phyloP scores from a whole-genome alignment of 805 yeast species.

The Monosporozyma solicola region DNA sequence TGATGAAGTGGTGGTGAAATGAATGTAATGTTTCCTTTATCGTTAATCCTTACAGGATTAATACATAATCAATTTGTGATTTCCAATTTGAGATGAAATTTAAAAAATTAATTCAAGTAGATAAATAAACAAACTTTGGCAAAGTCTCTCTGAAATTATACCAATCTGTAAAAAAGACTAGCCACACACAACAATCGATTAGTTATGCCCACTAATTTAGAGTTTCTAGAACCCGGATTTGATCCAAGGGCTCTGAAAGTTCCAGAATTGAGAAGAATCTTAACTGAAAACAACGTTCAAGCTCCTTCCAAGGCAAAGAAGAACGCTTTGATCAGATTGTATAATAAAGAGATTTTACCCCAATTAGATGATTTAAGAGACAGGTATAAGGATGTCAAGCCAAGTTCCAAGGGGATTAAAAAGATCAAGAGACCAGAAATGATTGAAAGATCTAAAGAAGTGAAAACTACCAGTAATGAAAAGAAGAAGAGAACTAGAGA shows the following conservation, averaged over 20 bases:
- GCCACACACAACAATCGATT: not conserved
- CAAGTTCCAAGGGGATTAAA: conserved; percentile 15
- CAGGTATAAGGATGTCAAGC: conserved; percentile 14
- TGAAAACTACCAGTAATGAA: conserved; percentile 1
- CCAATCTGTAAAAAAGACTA: not conserved
- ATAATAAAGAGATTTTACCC: conserved; percentile 43
- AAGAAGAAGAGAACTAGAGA: conserved; percentile 10
- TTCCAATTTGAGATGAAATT: not conserved
- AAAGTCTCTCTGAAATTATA: not conserved
- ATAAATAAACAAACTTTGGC: not conserved
- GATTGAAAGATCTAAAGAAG: conserved; percentile 5
- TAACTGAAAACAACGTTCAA: conserved; percentile 48
- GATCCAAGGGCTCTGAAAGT: conserved; percentile 58
- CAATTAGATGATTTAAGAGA: conserved; percentile 36
- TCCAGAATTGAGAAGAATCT: conserved; percentile 56
- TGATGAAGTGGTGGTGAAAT: not conserved
- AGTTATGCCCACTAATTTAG: conserved; percentile 1
- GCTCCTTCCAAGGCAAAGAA: conserved; percentile 61
- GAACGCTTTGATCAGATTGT: conserved; percentile 47
- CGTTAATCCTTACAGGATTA: not conserved
- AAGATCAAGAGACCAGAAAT: not conserved
- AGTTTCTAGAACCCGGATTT: conserved; percentile 36
- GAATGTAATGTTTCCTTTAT: too few species aligned
- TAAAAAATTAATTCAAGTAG: not conserved
- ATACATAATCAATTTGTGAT: not conserved